Base-by-base conservation (phyloP, 2,329 filamentous ascomycete genomes). In the Fusarium tjaetaba region DNA sequence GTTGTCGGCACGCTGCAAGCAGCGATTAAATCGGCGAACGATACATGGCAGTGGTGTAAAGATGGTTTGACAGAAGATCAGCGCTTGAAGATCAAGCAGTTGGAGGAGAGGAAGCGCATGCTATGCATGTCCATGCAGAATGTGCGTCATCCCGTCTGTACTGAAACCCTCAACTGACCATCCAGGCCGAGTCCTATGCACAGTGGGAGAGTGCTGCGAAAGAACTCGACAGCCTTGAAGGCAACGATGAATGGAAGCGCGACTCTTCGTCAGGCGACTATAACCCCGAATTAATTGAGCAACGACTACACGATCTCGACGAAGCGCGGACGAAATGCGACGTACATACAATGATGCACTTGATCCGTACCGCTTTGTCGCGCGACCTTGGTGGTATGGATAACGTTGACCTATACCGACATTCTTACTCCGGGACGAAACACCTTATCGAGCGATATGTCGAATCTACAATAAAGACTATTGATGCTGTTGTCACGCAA, bases 371-470 rank as follows among this genome's bases (percentile, higher is more conserved):
- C 2, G 88, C 93, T 4, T 83, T 98, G 55, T 94, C 92, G 43
- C 91, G 95, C 49, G 92, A 95, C 76, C 85, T 97, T 15, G 95
- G 94, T 13, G 93, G 93, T 58, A 97, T 98, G 92, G 94, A 93
- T 70, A 93, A 95, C 78, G 88, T 92, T 46, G 88, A 91, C 59
- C 86, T 98, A 4, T 98, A 98, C 83, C 91, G 91, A 62, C 93
- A 96, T 80, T 93, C 93, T 0, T 92, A 96, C 79, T 88, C 94
- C 20, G 96, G 95, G 10, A 97, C 95, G 14, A 98, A 98, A 83
- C 87, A 88, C 67, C 83, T 97, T 72, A 96, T 97, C 70, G 95
- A 98, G 82, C 87, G 89, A 39, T 98, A 98, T 77, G 95, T 97
- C 70, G 89, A 93, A 56, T 94, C 94, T 3, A 92, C 94, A 2